Percentiles rank a stretch among this genome's conserved stretches.
phyloP scores from a whole-genome alignment of 495 filamentous ascomycete genomes.

The Penicillium cinerascens region DNA sequence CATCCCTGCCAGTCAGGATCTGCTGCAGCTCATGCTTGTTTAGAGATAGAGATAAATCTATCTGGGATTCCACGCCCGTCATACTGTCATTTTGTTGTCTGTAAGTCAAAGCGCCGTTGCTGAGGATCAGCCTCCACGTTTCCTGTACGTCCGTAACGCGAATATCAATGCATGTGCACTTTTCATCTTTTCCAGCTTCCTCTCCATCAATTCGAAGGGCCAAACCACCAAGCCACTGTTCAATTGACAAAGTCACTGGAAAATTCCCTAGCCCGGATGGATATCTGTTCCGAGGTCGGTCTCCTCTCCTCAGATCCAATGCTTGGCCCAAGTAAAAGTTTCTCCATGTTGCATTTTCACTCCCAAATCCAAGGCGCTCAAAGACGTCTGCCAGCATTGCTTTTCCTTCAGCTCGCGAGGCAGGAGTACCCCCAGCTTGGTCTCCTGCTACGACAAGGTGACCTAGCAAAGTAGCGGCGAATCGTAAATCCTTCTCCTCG shows the following conservation, averaged over 20 bases:
- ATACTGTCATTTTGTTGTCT: background rate
- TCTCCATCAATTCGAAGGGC: conserved; percentile 10
- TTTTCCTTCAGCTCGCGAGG: conserved; percentile 7
- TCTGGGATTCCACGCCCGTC: too few relatives aligned
- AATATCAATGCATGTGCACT: conserved; percentile 4
- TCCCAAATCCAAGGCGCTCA: conserved; percentile 25
- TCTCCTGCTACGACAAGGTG: conserved; percentile 15
- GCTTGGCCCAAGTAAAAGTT: conserved; percentile 25
- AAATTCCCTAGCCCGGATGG: background rate
- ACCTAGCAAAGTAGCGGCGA: conserved; percentile 22
- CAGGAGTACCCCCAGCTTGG: conserved; percentile 3
- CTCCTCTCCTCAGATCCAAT: conserved; percentile 2
- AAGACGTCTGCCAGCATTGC: conserved; percentile 17
- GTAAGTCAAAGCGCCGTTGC: conserved; percentile 15
- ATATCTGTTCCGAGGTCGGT: background rate
- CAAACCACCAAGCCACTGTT: conserved; percentile 13
- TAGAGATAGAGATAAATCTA: too few relatives aligned
- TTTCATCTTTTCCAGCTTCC: background rate
- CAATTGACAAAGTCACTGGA: background rate
- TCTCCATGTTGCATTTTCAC: conserved; percentile 28
- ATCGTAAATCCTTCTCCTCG: conserved; percentile 21
- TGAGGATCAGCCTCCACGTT: conserved; percentile 15
- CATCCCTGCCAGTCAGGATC: too few relatives aligned
- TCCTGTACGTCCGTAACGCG: conserved; percentile 11
- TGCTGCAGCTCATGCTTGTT: too few relatives aligned